These are phyloP conservation scores for Madurella fahalii DNA, from an alignment of 2,329 filamentous ascomycete species.

Conservation along the genomic window DNA sequence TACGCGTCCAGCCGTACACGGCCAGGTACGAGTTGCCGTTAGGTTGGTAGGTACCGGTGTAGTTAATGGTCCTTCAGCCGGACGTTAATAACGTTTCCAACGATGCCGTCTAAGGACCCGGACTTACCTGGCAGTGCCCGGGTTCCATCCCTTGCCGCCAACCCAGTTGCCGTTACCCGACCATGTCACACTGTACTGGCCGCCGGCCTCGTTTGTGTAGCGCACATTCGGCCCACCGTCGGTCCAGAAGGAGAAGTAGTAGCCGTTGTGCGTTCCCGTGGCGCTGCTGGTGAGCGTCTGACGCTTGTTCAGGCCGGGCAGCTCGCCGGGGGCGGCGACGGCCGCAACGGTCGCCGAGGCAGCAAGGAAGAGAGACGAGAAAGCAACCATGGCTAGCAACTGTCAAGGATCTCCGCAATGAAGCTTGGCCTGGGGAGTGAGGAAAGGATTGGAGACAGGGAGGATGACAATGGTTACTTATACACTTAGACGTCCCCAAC, in stretches of 20 bases:
- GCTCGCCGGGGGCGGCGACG: slow-evolving; percentile 36
- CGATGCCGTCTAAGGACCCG: background rate
- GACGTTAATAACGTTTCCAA: background rate
- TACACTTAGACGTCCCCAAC: background rate
- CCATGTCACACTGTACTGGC: slow-evolving; percentile 50
- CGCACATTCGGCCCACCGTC: slow-evolving; percentile 47
- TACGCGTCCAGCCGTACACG: slow-evolving; percentile 36
- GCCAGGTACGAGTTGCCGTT: slow-evolving; percentile 47
- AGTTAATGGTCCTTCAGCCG: slow-evolving; percentile 43
- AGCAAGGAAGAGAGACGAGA: slow-evolving; percentile 38
- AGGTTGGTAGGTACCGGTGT: slow-evolving; percentile 44
- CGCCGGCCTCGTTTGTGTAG: slow-evolving; percentile 52
- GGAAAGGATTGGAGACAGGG: background rate
- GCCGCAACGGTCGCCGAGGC: slow-evolving; percentile 32
- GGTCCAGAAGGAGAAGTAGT: slow-evolving; percentile 59
- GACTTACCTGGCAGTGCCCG: slow-evolving; percentile 33
- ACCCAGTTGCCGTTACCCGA: slow-evolving; percentile 45
- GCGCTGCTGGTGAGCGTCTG: slow-evolving; percentile 41
- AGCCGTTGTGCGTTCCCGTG: slow-evolving; percentile 53
- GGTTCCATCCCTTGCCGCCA: slow-evolving; percentile 48
- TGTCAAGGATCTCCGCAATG: background rate
- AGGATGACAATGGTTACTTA: background rate
- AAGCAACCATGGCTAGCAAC: slow-evolving; percentile 36
- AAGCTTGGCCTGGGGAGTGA: background rate
- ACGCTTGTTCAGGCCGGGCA: slow-evolving; percentile 31